Evolutionary conservation across 1,284 basidiomycete species (phyloP).

Genomic region (Ustilago nuda): DNA sequence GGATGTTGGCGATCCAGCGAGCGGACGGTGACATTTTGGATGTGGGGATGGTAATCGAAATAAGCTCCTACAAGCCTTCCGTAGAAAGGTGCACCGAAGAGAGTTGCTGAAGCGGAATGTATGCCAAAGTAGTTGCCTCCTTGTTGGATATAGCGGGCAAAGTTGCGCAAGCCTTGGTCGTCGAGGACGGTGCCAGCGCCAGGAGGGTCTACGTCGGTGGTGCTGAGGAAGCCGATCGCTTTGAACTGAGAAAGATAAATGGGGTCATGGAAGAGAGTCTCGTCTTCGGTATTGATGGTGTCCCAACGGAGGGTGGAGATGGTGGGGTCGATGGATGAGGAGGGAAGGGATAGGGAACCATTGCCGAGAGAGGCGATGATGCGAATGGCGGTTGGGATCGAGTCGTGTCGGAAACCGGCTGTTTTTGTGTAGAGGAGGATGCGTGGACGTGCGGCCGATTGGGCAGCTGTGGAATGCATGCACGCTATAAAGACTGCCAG

Average conservation of each 20-base stretch:
- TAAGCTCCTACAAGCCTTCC: slow-evolving; percentile 73
- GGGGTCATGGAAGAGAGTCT: slow-evolving; percentile 39
- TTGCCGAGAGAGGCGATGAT: slow-evolving; percentile 74
- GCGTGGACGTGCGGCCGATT: slow-evolving; percentile 19
- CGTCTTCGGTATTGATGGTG: slow-evolving; percentile 43
- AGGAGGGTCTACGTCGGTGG: slow-evolving; percentile 74
- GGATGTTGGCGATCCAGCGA: slow-evolving; percentile 34
- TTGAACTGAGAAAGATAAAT: slow-evolving; percentile 47
- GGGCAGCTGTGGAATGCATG: slow-evolving; percentile 2
- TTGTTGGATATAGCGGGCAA: slow-evolving; percentile 77
- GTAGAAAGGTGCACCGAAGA: slow-evolving; percentile 78
- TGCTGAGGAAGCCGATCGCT: slow-evolving; percentile 77
- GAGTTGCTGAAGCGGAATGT: slow-evolving; percentile 78
- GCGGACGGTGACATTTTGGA: slow-evolving; percentile 73
- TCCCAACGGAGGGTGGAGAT: slow-evolving; percentile 38
- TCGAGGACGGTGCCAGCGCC: slow-evolving; percentile 74
- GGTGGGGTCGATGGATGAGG: slow-evolving; percentile 35
- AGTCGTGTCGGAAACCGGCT: slow-evolving; percentile 76
- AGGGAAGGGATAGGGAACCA: slow-evolving; percentile 75
- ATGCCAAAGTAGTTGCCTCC: slow-evolving; percentile 80
- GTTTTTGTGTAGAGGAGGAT: slow-evolving; percentile 64
- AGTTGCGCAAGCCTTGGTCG: slow-evolving; percentile 74
- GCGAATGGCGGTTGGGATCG: slow-evolving; percentile 78
- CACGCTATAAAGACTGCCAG: slow-evolving; percentile 1
- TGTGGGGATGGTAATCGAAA: slow-evolving; percentile 80